A percentile compares a stretch with the other conserved stretches of the same genome.
Evolutionary conservation across 305 asterid genomes (phyloP).

Genomic region (Ajuga reptans): DNA sequence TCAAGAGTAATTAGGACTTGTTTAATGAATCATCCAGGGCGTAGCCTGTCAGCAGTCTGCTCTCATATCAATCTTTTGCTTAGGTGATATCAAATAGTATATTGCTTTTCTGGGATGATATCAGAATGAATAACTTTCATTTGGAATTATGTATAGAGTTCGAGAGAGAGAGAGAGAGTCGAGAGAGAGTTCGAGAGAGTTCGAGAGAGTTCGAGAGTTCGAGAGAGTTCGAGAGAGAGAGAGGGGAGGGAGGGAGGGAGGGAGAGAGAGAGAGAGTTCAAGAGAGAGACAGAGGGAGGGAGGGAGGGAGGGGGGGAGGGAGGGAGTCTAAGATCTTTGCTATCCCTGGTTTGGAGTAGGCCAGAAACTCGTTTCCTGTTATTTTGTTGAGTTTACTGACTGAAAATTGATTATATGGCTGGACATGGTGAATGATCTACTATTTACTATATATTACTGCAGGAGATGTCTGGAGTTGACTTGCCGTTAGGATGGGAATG

Average conservation of each 20-base stretch:
- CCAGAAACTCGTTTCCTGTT: background rate
- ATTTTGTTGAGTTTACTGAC: background rate
- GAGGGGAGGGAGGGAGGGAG: no score
- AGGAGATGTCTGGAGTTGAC: slow-evolving; percentile 54
- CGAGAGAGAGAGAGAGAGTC: no score
- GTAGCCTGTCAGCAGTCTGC: background rate
- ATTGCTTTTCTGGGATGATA: no score
- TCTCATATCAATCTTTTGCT: background rate
- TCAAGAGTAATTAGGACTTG: background rate
- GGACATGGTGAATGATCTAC: slow-evolving; percentile 12
- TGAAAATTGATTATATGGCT: background rate
- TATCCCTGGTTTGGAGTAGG: background rate
- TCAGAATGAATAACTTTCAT: no score
- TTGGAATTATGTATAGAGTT: no score
- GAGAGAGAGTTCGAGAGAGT: no score
- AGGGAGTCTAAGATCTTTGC: no score
- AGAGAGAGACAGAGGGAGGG: no score
- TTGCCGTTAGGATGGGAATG: slow-evolving; percentile 77
- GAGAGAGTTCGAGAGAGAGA: no score
- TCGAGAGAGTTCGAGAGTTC: no score
- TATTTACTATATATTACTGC: slow-evolving; percentile 25
- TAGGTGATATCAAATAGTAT: background rate
- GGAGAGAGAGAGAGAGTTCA: no score
- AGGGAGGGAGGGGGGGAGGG: no score
- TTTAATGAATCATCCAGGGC: background rate